Conservation (phyloP, 495 filamentous ascomycete species). For the Aspergillus nanangensis region DNA sequence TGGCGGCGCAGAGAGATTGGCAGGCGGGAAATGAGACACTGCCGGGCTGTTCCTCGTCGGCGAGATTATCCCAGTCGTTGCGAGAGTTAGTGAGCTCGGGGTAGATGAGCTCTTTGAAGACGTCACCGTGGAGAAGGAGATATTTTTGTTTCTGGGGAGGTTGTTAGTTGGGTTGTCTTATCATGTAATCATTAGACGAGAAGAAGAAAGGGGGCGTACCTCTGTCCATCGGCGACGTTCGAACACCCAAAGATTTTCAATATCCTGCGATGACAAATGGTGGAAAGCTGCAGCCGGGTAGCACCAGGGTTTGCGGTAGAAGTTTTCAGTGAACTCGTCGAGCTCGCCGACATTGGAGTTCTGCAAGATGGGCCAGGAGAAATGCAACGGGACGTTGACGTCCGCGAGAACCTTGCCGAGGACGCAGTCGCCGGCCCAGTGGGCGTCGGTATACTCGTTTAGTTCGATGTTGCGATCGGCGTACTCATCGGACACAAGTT, state of each 20-base stretch:
- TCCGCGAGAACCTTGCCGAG: conserved; percentile 55
- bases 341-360: conserved; percentile 42
- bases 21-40: conserved; percentile 32
- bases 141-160: conserved; percentile 25
- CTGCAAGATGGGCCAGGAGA: conserved; percentile 49
- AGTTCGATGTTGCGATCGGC: conserved; percentile 40
- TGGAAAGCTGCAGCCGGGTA: conserved; percentile 53
- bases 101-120: conserved; percentile 41
- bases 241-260: conserved; percentile 36
- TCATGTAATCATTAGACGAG: background rate
- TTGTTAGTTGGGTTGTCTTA: conserved; percentile 4
- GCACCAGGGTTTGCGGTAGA: conserved; percentile 49
- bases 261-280: conserved; percentile 37
- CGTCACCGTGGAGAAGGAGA: conserved; percentile 37
- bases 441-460: conserved; percentile 47
- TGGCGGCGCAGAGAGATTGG: conserved; percentile 23
- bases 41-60: conserved; percentile 29
- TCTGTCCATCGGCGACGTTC: conserved; percentile 35
- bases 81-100: conserved; percentile 29
- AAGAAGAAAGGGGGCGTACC: conserved; percentile 10
- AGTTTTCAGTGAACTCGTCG: conserved; percentile 34
- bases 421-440: conserved; percentile 69
- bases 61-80: conserved; percentile 42
- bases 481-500: conserved; percentile 40
- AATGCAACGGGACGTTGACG: conserved; percentile 44